Percentiles rank a stretch among this genome's conserved stretches.
These are phyloP conservation scores for Xylaria sp. DNA, from an alignment of 2,329 filamentous ascomycete species.

Conservation along the genomic window DNA sequence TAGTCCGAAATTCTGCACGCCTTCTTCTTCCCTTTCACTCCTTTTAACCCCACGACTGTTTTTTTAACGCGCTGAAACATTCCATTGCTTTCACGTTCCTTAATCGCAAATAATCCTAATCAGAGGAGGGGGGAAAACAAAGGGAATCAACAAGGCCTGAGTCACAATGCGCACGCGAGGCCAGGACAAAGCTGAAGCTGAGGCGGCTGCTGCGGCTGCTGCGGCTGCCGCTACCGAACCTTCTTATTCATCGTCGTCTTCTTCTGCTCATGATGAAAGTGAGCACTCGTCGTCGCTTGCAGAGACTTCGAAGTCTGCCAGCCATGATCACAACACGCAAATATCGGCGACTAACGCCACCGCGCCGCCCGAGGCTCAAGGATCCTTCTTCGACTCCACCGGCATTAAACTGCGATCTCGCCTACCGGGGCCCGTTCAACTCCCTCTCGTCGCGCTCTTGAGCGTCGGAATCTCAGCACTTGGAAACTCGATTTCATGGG, in stretches of 20 bases:
- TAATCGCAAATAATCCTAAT: not conserved
- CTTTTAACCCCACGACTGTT: no score
- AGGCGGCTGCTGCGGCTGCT: slow-evolving; percentile 4
- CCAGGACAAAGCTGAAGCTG: slow-evolving; percentile 14
- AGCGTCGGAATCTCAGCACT: slow-evolving; percentile 59
- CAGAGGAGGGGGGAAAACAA: not conserved
- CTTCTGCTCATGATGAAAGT: not conserved
- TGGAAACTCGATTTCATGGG: slow-evolving; percentile 57
- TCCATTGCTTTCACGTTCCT: not conserved
- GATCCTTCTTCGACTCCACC: slow-evolving; percentile 14
- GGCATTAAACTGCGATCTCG: slow-evolving; percentile 27
- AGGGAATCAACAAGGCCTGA: not conserved
- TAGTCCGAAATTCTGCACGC: not conserved
- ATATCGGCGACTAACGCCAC: slow-evolving; percentile 20
- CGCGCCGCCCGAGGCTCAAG: slow-evolving; percentile 28
- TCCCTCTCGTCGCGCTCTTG: slow-evolving; percentile 48
- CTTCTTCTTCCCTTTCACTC: not conserved
- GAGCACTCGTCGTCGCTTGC: slow-evolving; percentile 2
- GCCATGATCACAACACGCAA: slow-evolving; percentile 8
- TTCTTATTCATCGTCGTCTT: no score
- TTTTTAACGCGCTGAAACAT: no score
- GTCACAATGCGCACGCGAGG: slow-evolving; percentile 20
- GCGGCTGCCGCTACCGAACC: not conserved
- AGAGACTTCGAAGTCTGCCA: not conserved
- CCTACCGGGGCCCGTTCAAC: slow-evolving; percentile 43